Percentiles rank a stretch among this genome's conserved stretches.
These are phyloP conservation scores for Entomortierella lignicola DNA, from an alignment of 192 early-diverging fungal genomes.

Conservation along the genomic window DNA sequence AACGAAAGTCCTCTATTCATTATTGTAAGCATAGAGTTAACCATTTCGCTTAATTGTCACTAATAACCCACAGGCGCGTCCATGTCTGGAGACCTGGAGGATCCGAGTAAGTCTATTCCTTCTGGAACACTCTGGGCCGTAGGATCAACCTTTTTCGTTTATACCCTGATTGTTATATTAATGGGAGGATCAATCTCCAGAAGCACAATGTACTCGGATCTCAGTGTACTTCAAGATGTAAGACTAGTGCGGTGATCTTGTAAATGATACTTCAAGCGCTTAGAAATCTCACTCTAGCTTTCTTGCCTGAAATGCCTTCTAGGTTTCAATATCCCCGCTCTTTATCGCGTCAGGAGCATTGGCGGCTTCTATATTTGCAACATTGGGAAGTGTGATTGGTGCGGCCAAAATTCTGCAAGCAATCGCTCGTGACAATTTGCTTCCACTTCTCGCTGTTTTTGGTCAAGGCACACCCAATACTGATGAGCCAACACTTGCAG, in stretches of 20 bases:
- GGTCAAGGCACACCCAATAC: slow-evolving; percentile 50
- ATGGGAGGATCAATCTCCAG: slow-evolving; percentile 71
- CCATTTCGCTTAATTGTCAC: background rate
- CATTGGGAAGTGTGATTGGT: slow-evolving; percentile 67
- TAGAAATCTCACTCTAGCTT: background rate
- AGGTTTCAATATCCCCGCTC: slow-evolving; percentile 65
- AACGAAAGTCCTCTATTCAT: background rate
- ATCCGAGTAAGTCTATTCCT: slow-evolving; percentile 75
- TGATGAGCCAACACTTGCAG: slow-evolving; percentile 55
- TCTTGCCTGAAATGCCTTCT: background rate
- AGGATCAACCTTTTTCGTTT: slow-evolving; percentile 65
- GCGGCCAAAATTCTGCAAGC: slow-evolving; percentile 76
- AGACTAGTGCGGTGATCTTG: background rate
- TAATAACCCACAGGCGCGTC: slow-evolving; percentile 59
- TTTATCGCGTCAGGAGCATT: slow-evolving; percentile 68
- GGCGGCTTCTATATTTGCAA: slow-evolving; percentile 70
- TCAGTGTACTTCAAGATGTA: slow-evolving; percentile 72
- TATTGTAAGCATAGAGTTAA: background rate
- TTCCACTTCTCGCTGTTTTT: slow-evolving; percentile 60
- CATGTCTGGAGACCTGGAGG: slow-evolving; percentile 75
- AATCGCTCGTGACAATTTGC: slow-evolving; percentile 72
- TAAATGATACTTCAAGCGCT: no score
- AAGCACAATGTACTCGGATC: slow-evolving; percentile 66
- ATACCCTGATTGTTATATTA: slow-evolving; percentile 61
- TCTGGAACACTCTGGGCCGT: slow-evolving; percentile 74